Evolutionary conservation across 306 rosid genomes (phyloP), one percentile per base, ranked within the genome.

Genomic region (Medicago ruthenica): DNA sequence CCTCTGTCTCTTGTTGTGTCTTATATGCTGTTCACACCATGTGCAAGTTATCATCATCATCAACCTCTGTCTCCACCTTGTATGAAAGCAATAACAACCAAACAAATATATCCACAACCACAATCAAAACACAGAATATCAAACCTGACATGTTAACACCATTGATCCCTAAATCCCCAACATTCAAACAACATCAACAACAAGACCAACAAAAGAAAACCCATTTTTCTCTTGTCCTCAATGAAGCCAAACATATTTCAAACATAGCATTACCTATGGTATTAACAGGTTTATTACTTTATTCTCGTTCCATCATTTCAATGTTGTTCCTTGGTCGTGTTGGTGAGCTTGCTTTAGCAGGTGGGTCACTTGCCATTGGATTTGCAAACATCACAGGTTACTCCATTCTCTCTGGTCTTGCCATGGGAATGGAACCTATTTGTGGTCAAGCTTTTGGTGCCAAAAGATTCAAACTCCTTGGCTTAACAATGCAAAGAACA

Each of bases 401-500:
- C 73, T 95, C 97, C 10, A 45, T 95, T 80, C 91, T 95, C 71
- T 90, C 98, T 1, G 97, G 98, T 59, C 90, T 95, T 1, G 93
- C 98, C 74, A 87, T 88, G 84, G 98, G 97, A 0, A 92, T 95
- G 98, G 98, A 95, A 37, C 98, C 98, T 69, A 92, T 95, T 20
- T 95, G 98, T 2, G 95, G 89, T 3, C 98, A 95, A 61, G 98
- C 97, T 73, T 95, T 88, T 21, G 98, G 98, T 10, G 98, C 98
- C 3, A 87, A 86, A 59, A 85, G 87, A 73, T 85, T 71, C 89
- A 95, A 95, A 76, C 93, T 95, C 21, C 18, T 95, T 1, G 95
- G 96, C 73, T 87, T 84, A 1, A 70, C 96, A 21, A 61, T 92
- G 85, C 98, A 87, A 62, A 89, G 89, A 58, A 95, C 97, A 0